These are phyloP conservation scores for Selaginella moellendorffii DNA, from an alignment of 75 land plant genomes.

Conservation along the genomic window DNA sequence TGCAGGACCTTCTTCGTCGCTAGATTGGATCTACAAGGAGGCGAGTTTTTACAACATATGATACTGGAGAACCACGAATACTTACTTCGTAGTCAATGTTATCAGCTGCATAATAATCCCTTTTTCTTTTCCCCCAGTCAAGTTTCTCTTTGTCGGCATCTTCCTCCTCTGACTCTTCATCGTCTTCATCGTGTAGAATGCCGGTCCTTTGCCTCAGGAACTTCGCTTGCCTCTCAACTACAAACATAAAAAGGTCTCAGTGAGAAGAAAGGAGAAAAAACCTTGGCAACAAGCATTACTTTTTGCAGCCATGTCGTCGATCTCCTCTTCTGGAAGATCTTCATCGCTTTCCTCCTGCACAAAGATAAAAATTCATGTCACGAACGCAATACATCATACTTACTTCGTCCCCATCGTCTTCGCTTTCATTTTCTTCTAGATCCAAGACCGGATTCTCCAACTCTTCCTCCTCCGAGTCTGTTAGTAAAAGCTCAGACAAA, in stretches of 20 bases:
- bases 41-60: not conserved
- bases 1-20: constrained; percentile 61
- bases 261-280: not conserved
- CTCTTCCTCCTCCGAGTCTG: not conserved
- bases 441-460: not conserved
- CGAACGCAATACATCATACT: no score
- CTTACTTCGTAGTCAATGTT: constrained; percentile 66
- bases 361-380: not conserved
- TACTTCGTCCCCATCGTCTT: no score
- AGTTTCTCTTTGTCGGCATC: constrained; percentile 43
- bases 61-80: not conserved
- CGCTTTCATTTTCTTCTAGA: not conserved
- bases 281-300: not conserved
- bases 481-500: not conserved
- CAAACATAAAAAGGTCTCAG: not conserved
- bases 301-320: not conserved
- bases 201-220: constrained; percentile 41
- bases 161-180: constrained; percentile 39
- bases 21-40: constrained; percentile 42
- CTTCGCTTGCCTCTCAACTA: constrained; percentile 65
- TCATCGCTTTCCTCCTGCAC: not conserved
- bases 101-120: constrained; percentile 52
- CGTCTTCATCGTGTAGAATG: constrained; percentile 44
- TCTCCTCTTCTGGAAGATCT: not conserved
- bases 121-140: constrained; percentile 51